phyloP scores from a whole-genome alignment of 345 rosid genomes.

The Citrus australasica region DNA sequence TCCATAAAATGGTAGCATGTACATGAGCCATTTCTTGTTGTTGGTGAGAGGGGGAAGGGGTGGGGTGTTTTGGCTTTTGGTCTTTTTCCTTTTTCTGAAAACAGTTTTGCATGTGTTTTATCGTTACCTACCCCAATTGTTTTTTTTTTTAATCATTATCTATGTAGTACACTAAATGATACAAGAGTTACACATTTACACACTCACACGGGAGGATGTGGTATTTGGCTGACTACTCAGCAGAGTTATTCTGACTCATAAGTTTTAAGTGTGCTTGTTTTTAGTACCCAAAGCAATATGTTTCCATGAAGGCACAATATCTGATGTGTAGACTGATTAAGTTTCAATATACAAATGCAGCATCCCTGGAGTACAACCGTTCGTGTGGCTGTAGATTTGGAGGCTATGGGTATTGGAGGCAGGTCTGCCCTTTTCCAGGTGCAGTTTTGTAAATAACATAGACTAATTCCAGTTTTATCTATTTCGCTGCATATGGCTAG shows the following conservation, averaged over 20 bases:
- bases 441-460: slow-evolving; percentile 9
- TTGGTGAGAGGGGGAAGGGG: no score
- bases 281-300: not conserved
- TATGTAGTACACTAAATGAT: not conserved
- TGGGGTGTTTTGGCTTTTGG: no score
- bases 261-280: not conserved
- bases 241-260: not conserved
- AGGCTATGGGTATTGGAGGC: slow-evolving; percentile 97
- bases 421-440: slow-evolving; percentile 92
- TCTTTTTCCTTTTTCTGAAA: no score
- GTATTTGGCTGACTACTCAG: not conserved
- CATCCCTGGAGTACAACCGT: slow-evolving; percentile 87
- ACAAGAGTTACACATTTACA: not conserved
- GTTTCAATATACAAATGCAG: slow-evolving; percentile 38
- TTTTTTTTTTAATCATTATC: no score
- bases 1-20: not conserved
- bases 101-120: not conserved
- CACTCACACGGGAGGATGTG: not conserved
- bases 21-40: not conserved
- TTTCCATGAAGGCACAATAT: not conserved
- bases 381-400: slow-evolving; percentile 82
- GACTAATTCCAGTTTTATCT: not conserved
- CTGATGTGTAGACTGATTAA: slow-evolving; percentile 7
- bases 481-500: slow-evolving; percentile 9
- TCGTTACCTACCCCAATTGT: not conserved